Percentiles rank a stretch among this genome's conserved stretches.
Conservation (phyloP, 2,329 filamentous ascomycete species). For the Thielaviopsis musarum region DNA sequence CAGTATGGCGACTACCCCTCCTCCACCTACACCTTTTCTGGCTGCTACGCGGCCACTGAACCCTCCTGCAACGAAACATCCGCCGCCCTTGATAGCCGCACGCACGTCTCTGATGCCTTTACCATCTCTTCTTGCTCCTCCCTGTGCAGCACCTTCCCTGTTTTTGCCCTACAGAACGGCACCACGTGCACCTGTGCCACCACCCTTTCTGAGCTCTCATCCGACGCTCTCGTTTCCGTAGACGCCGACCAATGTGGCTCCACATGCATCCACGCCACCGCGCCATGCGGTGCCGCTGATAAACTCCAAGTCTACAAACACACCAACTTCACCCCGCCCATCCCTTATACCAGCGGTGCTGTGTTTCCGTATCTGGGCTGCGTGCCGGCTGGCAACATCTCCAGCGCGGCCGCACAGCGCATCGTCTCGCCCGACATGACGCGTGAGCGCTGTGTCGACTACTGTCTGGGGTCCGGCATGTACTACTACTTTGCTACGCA, state of each 20-base stretch:
- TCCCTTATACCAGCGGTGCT: background rate
- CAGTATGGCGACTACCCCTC: background rate
- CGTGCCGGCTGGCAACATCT: background rate
- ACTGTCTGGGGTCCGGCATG: conserved; percentile 5
- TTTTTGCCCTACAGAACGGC: background rate
- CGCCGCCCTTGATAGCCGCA: background rate
- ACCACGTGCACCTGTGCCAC: background rate
- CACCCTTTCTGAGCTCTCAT: background rate
- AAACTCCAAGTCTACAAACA: background rate
- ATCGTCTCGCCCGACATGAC: conserved; percentile 6
- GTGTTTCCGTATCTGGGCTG: conserved; percentile 9
- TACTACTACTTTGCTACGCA: conserved; percentile 5
- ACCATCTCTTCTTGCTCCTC: background rate
- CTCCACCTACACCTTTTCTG: background rate
- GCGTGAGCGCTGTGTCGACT: background rate
- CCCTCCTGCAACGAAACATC: background rate
- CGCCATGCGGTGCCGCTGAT: background rate
- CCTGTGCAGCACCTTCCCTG: background rate
- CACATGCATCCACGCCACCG: background rate
- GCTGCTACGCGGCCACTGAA: background rate
- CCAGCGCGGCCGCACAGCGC: background rate
- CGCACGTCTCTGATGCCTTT: background rate
- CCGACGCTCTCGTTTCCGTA: background rate
- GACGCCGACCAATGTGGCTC: background rate
- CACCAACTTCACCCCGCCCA: background rate